Conservation (phyloP, 495 filamentous ascomycete genomes). For the Hypoxylon crocopeplum region DNA sequence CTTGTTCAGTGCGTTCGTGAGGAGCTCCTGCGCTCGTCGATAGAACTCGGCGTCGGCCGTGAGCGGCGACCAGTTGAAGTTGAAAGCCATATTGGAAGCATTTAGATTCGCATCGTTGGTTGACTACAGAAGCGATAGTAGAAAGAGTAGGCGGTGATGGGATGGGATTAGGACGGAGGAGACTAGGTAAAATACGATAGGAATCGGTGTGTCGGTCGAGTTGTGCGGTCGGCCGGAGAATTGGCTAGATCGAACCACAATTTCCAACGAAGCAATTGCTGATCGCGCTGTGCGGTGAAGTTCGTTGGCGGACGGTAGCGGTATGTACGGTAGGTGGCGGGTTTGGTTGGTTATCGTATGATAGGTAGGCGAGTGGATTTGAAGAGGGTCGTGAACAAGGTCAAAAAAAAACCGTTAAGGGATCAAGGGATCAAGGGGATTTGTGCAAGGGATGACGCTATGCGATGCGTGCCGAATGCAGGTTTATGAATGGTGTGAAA, state of each 20-base stretch:
- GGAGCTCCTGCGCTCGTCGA: constrained; percentile 87
- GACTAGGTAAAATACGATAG: constrained; percentile 21
- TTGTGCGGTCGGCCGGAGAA: constrained; percentile 21
- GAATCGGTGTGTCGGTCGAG: constrained; percentile 25
- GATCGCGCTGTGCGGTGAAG: constrained; percentile 32
- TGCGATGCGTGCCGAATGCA: constrained; percentile 12
- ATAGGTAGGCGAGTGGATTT: constrained; percentile 18
- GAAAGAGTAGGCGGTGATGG: constrained; percentile 13
- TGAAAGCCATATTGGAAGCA: constrained; percentile 85
- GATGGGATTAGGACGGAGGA: constrained; percentile 8
- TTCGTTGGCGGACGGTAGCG: constrained; percentile 7
- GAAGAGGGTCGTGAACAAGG: constrained; percentile 9
- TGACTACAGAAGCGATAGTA: background rate
- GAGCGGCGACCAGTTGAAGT: constrained; percentile 99
- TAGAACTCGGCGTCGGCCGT: constrained; percentile 93
- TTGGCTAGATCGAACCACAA: constrained; percentile 33
- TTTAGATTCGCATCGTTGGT: constrained; percentile 37
- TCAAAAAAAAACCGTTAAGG: constrained; percentile 2
- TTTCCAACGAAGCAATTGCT: constrained; percentile 26
- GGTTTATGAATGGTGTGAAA: constrained; percentile 18
- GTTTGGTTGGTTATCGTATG: constrained; percentile 14
- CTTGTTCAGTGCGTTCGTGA: constrained; percentile 96
- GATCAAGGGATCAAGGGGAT: constrained; percentile 26
- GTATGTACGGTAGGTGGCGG: background rate
- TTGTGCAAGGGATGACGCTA: constrained; percentile 36